phyloP scores from a whole-genome alignment of 1,284 basidiomycete genomes.

The Xerocomus nothofagi region DNA sequence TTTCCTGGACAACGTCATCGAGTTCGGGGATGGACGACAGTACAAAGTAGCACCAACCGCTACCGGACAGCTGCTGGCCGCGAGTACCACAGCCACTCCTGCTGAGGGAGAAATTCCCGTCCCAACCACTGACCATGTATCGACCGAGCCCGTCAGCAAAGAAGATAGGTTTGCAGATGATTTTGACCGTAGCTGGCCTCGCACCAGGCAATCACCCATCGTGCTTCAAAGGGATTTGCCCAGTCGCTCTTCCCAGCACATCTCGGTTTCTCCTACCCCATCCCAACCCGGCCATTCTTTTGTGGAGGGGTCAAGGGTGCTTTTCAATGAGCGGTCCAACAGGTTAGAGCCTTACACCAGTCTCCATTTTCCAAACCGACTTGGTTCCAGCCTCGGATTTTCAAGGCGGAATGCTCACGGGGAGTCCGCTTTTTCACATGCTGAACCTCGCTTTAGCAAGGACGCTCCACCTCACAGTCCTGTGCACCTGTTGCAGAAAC shows the following conservation, averaged over 20 bases:
- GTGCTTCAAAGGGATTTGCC: conserved; percentile 44
- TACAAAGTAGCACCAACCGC: conserved; percentile 71
- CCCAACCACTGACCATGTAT: conserved; percentile 24
- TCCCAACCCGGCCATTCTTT: conserved; percentile 49
- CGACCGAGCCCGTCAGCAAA: conserved; percentile 50
- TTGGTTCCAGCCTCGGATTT: conserved; percentile 33
- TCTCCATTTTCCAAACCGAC: conserved; percentile 36
- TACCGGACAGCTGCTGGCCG: conserved; percentile 27
- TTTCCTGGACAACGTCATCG: conserved; percentile 85
- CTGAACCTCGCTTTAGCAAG: conserved; percentile 45
- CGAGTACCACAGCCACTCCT: conserved; percentile 11
- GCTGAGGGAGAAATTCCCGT: conserved; percentile 18
- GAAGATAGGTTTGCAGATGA: conserved; percentile 85
- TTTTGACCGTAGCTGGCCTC: conserved; percentile 92
- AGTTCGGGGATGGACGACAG: conserved; percentile 89
- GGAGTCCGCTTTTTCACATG: conserved; percentile 43
- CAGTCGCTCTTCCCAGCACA: conserved; percentile 36
- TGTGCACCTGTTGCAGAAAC: conserved; percentile 55
- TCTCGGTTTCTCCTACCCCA: conserved; percentile 36
- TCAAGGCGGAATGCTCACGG: conserved; percentile 46
- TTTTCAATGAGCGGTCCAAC: conserved; percentile 92
- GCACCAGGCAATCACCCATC: conserved; percentile 49
- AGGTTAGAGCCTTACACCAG: conserved; percentile 74
- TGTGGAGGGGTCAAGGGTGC: conserved; percentile 57
- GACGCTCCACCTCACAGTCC: conserved; percentile 46